A percentile compares a stretch with the other conserved stretches of the same genome.
Evolutionary conservation across 331 rosid species (phyloP).

Genomic region (Erythrophleum ivorense): DNA sequence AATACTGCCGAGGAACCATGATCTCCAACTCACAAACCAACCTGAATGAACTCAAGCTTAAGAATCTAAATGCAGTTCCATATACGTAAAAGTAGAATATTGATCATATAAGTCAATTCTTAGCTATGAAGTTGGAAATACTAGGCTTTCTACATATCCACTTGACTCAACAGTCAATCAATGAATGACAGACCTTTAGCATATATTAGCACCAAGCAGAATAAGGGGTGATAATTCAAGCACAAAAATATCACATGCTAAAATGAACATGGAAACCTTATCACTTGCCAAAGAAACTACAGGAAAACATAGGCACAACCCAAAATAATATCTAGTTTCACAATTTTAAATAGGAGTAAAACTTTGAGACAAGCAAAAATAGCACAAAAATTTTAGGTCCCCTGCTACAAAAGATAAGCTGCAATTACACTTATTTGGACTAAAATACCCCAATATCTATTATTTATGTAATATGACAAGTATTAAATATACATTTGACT

Average conservation of each 20-base stretch:
- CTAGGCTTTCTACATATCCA: not conserved
- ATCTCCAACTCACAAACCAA: constrained; percentile 1
- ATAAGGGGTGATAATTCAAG: not conserved
- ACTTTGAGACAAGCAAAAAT: constrained; percentile 6
- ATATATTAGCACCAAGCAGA: constrained; percentile 2
- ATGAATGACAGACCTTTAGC: not conserved
- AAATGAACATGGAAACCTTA: constrained; percentile 16
- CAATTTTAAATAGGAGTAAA: not conserved
- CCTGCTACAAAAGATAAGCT: too few species aligned
- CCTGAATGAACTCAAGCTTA: not conserved
- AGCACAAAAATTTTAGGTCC: not conserved
- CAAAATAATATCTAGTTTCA: constrained; percentile 3
- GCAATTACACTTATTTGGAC: too few species aligned
- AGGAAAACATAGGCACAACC: not conserved
- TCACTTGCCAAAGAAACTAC: constrained; percentile 16
- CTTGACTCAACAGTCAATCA: constrained; percentile 23
- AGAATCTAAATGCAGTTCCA: not conserved
- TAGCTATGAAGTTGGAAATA: not conserved
- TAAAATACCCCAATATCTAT: too few species aligned
- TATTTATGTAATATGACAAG: too few species aligned
- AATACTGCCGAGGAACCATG: not conserved
- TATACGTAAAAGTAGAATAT: not conserved
- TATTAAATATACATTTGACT: too few species aligned
- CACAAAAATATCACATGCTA: not conserved
- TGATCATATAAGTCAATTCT: not conserved